phyloP scores from a whole-genome alignment of 202 grass and related monocot genomes.

The Panicum virgatum region DNA sequence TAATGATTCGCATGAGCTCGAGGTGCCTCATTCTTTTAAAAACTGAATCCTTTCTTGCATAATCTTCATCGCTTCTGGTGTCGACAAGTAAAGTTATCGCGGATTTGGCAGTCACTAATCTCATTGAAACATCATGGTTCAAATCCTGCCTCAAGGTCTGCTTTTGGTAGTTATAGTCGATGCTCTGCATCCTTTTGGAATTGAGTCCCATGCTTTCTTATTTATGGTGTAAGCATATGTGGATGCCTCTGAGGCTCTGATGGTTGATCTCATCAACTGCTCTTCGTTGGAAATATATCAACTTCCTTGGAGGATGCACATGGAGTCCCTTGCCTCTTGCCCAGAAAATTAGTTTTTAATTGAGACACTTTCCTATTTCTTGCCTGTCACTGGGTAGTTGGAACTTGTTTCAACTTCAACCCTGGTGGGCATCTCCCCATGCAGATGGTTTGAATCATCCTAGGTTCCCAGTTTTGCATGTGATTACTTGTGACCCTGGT shows the following conservation, averaged over 20 bases:
- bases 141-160: slow-evolving; percentile 29
- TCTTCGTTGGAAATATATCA: not conserved
- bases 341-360: not conserved
- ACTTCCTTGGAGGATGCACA: slow-evolving; percentile 7
- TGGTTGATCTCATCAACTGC: not conserved
- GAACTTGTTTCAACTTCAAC: too few relatives aligned
- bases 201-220: not conserved
- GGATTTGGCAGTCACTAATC: not conserved
- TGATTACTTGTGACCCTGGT: not conserved
- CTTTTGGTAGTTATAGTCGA: slow-evolving; percentile 21
- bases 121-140: slow-evolving; percentile 27
- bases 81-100: not conserved
- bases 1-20: not conserved
- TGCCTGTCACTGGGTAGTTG: too few relatives aligned
- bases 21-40: slow-evolving; percentile 18
- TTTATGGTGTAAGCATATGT: slow-evolving; percentile 5
- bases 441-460: not conserved
- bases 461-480: not conserved
- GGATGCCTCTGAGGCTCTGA: not conserved
- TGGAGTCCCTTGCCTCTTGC: not conserved
- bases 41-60: not conserved
- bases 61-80: not conserved
- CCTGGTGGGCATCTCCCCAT: not conserved
- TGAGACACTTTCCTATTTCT: not conserved
- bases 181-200: not conserved